Evolutionary conservation across 305 asterid genomes (phyloP).

Genomic region (Fraxinus sp.): DNA sequence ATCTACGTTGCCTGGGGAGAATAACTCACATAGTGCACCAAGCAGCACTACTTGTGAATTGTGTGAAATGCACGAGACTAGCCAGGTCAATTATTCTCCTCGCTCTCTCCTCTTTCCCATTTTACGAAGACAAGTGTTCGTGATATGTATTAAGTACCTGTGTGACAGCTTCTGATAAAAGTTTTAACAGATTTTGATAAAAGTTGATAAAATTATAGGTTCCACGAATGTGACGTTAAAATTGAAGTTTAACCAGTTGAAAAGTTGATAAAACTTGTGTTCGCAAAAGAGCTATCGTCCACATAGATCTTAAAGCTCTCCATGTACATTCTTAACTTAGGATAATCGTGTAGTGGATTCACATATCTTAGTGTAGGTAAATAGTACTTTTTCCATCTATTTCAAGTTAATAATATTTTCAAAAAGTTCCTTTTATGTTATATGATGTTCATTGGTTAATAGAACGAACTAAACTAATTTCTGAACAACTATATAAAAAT

Average conservation of each 20-base stretch:
- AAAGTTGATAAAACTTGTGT: not conserved
- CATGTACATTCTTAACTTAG: not conserved
- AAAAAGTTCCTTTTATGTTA: too few relatives aligned
- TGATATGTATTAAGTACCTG: too few relatives aligned
- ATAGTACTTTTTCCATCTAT: not conserved
- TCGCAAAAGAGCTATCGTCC: not conserved
- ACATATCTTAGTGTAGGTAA: not conserved
- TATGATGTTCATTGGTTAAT: too few relatives aligned
- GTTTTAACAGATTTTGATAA: too few relatives aligned
- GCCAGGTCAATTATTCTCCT: not conserved
- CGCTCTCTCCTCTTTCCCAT: not conserved
- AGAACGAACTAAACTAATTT: not conserved
- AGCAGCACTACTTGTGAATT: not conserved
- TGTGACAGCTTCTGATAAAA: not conserved
- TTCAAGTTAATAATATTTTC: not conserved
- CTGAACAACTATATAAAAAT: not conserved
- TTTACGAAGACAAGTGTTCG: not conserved
- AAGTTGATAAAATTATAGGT: not conserved
- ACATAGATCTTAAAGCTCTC: not conserved
- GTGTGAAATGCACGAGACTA: not conserved
- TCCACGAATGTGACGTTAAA: too few relatives aligned
- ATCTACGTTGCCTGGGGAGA: not conserved
- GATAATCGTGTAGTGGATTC: not conserved
- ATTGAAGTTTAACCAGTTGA: too few relatives aligned
- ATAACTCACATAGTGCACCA: not conserved